Percentiles rank a stretch among this genome's conserved stretches.
These are phyloP conservation scores for Calocera viscosa DNA, from an alignment of 768 basidiomycete genomes.

Conservation along the genomic window DNA sequence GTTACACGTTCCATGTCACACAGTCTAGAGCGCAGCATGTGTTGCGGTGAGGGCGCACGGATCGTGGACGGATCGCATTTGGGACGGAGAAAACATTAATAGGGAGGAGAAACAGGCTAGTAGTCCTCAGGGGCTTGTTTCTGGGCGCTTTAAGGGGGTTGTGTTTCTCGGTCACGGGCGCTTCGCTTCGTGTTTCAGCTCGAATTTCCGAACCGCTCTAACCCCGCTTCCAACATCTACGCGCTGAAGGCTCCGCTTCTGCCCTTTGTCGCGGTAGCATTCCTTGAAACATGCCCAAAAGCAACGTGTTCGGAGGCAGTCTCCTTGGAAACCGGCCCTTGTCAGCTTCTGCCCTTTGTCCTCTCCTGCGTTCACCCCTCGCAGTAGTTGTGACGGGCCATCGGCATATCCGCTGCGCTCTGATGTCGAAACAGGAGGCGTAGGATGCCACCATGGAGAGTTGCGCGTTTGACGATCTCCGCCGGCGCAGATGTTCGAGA, in stretches of 20 bases:
- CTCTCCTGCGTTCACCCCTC: background rate
- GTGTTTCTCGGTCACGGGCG: background rate
- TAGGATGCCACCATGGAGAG: background rate
- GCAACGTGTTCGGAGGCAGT: background rate
- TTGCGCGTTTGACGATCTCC: background rate
- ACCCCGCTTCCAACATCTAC: background rate
- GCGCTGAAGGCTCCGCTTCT: background rate
- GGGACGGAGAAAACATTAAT: background rate
- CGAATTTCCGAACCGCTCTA: background rate
- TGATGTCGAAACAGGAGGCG: background rate
- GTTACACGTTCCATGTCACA: slow-evolving; percentile 6
- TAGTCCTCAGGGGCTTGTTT: background rate
- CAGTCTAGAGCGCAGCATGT: slow-evolving; percentile 6
- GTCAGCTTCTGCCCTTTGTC: slow-evolving; percentile 5
- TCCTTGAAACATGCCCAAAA: background rate
- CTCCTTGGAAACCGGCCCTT: slow-evolving; percentile 1
- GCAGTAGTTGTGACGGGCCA: background rate
- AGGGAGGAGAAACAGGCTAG: background rate
- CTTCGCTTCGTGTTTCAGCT: background rate
- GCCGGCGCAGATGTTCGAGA: background rate
- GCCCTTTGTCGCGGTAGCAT: slow-evolving; percentile 3
- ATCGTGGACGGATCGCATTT: background rate
- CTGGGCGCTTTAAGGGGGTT: background rate
- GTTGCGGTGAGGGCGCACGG: background rate
- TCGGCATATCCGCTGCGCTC: background rate